Evolutionary conservation across 176 grass and related monocot species (phyloP), one percentile per base, ranked within the genome.

Genomic region (Musa itinerans): DNA sequence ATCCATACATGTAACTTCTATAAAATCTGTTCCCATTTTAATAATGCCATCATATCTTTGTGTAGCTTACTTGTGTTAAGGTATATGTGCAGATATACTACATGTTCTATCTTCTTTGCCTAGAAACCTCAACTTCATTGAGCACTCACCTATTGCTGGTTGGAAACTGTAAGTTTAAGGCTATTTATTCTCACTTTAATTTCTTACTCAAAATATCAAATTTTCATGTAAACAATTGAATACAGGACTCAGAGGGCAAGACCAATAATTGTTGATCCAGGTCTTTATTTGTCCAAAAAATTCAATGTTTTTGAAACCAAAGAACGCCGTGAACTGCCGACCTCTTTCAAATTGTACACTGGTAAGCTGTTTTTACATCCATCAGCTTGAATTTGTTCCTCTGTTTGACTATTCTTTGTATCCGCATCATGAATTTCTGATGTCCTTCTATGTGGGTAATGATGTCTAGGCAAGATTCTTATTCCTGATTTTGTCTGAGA

Each of bases 41-140:
- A 51, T 20, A 11, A 10, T 70, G 16, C 21, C n/a, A 57, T 8
- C 5, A 11, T 81, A 68, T 69, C 16, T 1, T 80, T 76, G 50
- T 68, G 3, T 19, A 51, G 10, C 29, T 77, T 22, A 65, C 74
- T 65, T 34, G 54, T 23, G 24, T 74, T 20, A 68, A 21, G 17
- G 80, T 85, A 75, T 56, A 16, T 81, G 21, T 88, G 63, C 89
- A 96, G 93, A 96, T 85, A 92, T 96, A 85, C 89, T 99, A 86
- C 95, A 94, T 52, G 90, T 89, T n/a, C 86, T 99, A 76, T 92
- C 95, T 10, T 85, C 84, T 80, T 85, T 99, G 69, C 95, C 95
- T 52, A 86, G 88, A 79, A 93, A 92, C 87, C 91, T 99, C 80
- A 99, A 94, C 91, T 99, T 99, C 80, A 86, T 99, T 81, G 91